Conservation (phyloP, 768 basidiomycete species). For the Suillus fuscotomentosus region DNA sequence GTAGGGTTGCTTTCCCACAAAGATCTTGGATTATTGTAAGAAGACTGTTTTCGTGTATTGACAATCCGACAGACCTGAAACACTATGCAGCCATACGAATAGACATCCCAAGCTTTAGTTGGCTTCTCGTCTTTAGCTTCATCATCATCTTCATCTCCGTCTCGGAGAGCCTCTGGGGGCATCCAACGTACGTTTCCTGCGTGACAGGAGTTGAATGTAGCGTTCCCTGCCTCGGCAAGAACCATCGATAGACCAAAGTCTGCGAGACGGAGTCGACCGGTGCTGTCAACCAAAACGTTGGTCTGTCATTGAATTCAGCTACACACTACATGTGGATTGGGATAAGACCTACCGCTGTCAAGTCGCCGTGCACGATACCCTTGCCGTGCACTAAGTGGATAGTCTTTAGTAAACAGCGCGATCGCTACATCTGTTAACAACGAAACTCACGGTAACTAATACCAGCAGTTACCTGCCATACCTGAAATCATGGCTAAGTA, state of each 20-base stretch:
- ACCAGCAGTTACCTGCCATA: slow-evolving; percentile 10
- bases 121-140: slow-evolving; percentile 2
- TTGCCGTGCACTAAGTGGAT: slow-evolving; percentile 6
- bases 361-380: slow-evolving; percentile 43
- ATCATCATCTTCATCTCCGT: background rate
- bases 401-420: background rate
- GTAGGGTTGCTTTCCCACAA: slow-evolving; percentile 24
- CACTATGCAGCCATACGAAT: background rate
- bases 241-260: slow-evolving; percentile 38
- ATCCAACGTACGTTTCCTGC: slow-evolving; percentile 13
- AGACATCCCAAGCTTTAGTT: slow-evolving; percentile 13
- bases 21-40: slow-evolving; percentile 17
- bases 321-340: background rate
- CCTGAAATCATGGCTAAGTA: slow-evolving; percentile 2
- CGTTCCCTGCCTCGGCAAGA: slow-evolving; percentile 30
- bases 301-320: slow-evolving; percentile 19
- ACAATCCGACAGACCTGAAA: background rate
- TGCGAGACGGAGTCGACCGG: slow-evolving; percentile 30
- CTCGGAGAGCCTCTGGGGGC: slow-evolving; percentile 16
- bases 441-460: slow-evolving; percentile 18
- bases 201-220: slow-evolving; percentile 13
- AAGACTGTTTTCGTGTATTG: background rate
- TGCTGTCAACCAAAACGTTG: slow-evolving; percentile 35
- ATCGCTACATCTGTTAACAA: background rate
- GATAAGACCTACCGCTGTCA: slow-evolving; percentile 37